Evolutionary conservation across 1,284 basidiomycete genomes (phyloP).

Genomic region (Ustilago trichophora): DNA sequence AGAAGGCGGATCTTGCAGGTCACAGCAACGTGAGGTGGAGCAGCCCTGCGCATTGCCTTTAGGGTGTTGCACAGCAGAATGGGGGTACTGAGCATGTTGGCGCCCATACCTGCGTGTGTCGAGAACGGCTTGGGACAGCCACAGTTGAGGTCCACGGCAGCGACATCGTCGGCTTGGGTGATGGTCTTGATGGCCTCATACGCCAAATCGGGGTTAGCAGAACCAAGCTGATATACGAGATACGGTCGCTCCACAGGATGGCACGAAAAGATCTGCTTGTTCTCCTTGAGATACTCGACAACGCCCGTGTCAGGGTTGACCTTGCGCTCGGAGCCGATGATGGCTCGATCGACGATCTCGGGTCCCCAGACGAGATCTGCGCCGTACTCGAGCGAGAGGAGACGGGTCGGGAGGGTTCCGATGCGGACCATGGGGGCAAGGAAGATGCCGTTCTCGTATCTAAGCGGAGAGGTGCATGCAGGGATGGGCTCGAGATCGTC

Average conservation of each 20-base stretch:
- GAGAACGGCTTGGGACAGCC: slow-evolving; percentile 91
- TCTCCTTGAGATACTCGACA: slow-evolving; percentile 79
- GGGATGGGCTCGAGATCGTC: slow-evolving; percentile 45
- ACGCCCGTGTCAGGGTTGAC: slow-evolving; percentile 90
- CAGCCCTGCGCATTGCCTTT: slow-evolving; percentile 59
- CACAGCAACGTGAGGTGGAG: slow-evolving; percentile 71
- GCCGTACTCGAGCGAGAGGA: slow-evolving; percentile 90
- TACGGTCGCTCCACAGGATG: slow-evolving; percentile 81
- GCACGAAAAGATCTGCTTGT: slow-evolving; percentile 85
- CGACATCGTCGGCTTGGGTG: slow-evolving; percentile 78
- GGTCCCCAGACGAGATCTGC: slow-evolving; percentile 96
- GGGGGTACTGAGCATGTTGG: slow-evolving; percentile 88
- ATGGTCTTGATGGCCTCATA: slow-evolving; percentile 89
- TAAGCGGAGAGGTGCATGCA: slow-evolving; percentile 28
- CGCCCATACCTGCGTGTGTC: slow-evolving; percentile 94
- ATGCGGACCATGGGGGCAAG: slow-evolving; percentile 65
- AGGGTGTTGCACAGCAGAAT: slow-evolving; percentile 82
- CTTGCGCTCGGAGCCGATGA: slow-evolving; percentile 81
- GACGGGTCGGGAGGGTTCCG: slow-evolving; percentile 75
- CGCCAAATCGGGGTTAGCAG: slow-evolving; percentile 85
- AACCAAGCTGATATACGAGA: slow-evolving; percentile 80
- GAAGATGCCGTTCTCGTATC: slow-evolving; percentile 55
- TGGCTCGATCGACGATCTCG: slow-evolving; percentile 95
- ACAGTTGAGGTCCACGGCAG: slow-evolving; percentile 93
- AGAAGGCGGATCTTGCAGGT: slow-evolving; percentile 84